Evolutionary conservation across 768 basidiomycete genomes (phyloP).

Genomic region (Botryobasidium botryosum): DNA sequence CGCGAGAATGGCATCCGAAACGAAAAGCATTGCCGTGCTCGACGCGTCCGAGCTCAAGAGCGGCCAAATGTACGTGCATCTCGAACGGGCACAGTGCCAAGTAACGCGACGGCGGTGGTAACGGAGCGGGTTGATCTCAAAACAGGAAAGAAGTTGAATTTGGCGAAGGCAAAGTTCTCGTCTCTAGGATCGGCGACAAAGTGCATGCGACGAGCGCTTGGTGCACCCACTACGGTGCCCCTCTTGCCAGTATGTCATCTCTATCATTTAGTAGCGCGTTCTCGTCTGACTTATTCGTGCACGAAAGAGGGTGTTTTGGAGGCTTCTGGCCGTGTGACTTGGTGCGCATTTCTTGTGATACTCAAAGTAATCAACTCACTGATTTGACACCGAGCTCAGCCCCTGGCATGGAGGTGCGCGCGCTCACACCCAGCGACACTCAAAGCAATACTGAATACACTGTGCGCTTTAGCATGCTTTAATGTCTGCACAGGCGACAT

Average conservation of each 20-base stretch:
- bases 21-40: slow-evolving; percentile 39
- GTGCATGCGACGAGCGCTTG: slow-evolving; percentile 65
- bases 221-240: slow-evolving; percentile 89
- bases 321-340: slow-evolving; percentile 62
- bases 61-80: slow-evolving; percentile 40
- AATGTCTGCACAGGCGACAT: slow-evolving; percentile 68
- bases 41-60: slow-evolving; percentile 40
- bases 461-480: slow-evolving; percentile 62
- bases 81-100: not conserved
- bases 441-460: no score
- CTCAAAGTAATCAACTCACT: slow-evolving; percentile 1
- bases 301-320: slow-evolving; percentile 54
- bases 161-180: slow-evolving; percentile 52
- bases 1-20: not conserved
- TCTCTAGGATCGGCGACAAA: slow-evolving; percentile 59
- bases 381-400: slow-evolving; percentile 21
- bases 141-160: slow-evolving; percentile 71
- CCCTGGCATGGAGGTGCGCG: slow-evolving; percentile 74
- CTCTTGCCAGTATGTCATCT: slow-evolving; percentile 34
- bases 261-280: not conserved
- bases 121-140: not conserved
- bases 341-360: slow-evolving; percentile 27
- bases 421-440: not conserved
- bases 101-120: not conserved
- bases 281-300: not conserved